A percentile compares a stretch with the other conserved stretches of the same genome.
Conservation (phyloP, 2,329 filamentous ascomycete genomes). For the Chaetomium strumarium region DNA sequence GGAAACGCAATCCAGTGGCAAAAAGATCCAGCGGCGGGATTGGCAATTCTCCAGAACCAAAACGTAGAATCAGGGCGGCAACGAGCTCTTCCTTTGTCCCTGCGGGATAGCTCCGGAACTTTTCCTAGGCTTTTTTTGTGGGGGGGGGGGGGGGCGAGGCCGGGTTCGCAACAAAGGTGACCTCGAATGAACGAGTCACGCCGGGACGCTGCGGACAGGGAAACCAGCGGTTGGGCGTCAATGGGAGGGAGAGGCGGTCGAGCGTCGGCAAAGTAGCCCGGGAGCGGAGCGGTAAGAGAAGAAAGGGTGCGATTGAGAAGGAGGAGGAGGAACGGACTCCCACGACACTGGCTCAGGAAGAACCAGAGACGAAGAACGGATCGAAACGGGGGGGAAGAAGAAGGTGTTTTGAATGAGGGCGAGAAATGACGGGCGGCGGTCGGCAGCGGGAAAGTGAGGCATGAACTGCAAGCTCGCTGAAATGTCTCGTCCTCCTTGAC, state of each 20-base stretch:
- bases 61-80: slow-evolving; percentile 15
- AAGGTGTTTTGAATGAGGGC: slow-evolving; percentile 24
- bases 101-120: slow-evolving; percentile 24
- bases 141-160: slow-evolving; percentile 1
- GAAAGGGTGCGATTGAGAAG: slow-evolving; percentile 5
- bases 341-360: slow-evolving; percentile 8
- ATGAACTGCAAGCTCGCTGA: slow-evolving; percentile 23
- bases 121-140: slow-evolving; percentile 11
- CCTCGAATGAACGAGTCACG: slow-evolving; percentile 49
- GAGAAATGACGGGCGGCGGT: slow-evolving; percentile 22
- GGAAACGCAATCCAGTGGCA: slow-evolving; percentile 28
- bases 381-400: slow-evolving; percentile 6
- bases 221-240: slow-evolving; percentile 19
- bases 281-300: slow-evolving; percentile 2
- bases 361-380: slow-evolving; percentile 11
- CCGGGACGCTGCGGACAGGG: slow-evolving; percentile 9
- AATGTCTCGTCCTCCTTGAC: slow-evolving; percentile 21
- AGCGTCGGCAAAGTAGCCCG: background rate
- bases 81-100: slow-evolving; percentile 16
- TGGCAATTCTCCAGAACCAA: slow-evolving; percentile 20
- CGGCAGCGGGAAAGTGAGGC: slow-evolving; percentile 17
- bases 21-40: slow-evolving; percentile 7
- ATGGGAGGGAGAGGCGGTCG: slow-evolving; percentile 6
- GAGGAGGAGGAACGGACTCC: slow-evolving; percentile 14
- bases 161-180: slow-evolving; percentile 28